Base-by-base conservation (phyloP, 108 stramenopile species). In the Cyclotella baltica region DNA sequence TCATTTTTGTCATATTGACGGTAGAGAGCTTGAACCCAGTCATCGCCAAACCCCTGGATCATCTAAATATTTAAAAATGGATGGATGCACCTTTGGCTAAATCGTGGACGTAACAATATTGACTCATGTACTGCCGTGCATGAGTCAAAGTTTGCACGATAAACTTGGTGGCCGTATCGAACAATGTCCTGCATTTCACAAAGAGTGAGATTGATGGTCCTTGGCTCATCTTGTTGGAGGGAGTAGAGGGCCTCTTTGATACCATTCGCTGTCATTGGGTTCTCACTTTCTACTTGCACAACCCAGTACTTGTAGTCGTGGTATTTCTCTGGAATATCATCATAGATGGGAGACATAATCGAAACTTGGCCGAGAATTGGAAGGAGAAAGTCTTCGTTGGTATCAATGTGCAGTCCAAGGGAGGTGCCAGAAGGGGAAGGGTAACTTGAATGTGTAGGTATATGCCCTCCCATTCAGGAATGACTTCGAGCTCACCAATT, bases 241-340 rank as follows among this genome's bases (percentile, higher is more conserved):
- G 4, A 33, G 9, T 51, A 34, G n/a, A 69, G 48, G 9, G 52
- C 47, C 8, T 69, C 67, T 30, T 20, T 4, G 16, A 53, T 9
- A 22, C 67, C 67, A 8, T 20, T 16, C 13, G 47, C 67, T 28
- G 67, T 51, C 15, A 69, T 51, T 31, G 67, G 67, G 4, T 31
- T 22, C 13, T 48, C 19, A 5, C 51, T 40, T 4, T 51, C 13
- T 10, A 69, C 40, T 51, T 36, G 27, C 5, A 69, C 28, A 27
- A 69, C 48, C 51, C 51, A 52, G 25, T 34, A 53, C 22, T 25
- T 28, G 27, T 35, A 29, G 34, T 31, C 10, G 3, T 69, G 67
- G 23, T 29, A 53, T 5, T 53, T 28, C 5, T 4, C 18, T 53
- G 67, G 48, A 50, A 69, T 48, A 13, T 51, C 4, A 9, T 29